Conservation (phyloP, 2,329 filamentous ascomycete species). For the Ascochyta lentis region DNA sequence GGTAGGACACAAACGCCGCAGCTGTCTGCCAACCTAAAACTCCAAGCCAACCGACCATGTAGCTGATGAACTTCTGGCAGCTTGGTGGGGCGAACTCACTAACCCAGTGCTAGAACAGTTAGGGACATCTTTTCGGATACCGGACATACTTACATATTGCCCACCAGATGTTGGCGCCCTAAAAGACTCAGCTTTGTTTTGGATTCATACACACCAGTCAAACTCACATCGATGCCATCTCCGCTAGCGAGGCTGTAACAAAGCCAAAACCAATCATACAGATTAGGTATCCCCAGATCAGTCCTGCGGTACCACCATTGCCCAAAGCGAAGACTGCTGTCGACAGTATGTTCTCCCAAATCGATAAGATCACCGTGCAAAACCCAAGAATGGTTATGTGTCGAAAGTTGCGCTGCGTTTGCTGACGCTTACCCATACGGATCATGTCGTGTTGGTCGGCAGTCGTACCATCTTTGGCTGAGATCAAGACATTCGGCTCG, state of each 20-base stretch:
- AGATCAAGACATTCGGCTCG: constrained; percentile 14
- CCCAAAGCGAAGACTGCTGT: constrained; percentile 20
- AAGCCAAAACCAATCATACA: constrained; percentile 33
- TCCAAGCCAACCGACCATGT: constrained; percentile 48
- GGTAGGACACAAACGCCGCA: constrained; percentile 29
- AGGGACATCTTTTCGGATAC: too few species aligned
- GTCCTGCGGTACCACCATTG: constrained; percentile 39
- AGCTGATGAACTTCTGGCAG: constrained; percentile 22
- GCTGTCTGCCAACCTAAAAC: constrained; percentile 48
- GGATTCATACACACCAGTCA: not conserved
- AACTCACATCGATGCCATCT: constrained; percentile 42
- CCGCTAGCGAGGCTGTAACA: constrained; percentile 33
- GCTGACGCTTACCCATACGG: constrained; percentile 35
- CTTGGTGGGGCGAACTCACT: constrained; percentile 42
- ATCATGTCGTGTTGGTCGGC: constrained; percentile 29
- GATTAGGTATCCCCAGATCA: constrained; percentile 40
- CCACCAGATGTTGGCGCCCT: constrained; percentile 29
- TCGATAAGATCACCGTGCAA: constrained; percentile 29
- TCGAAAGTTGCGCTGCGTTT: constrained; percentile 25
- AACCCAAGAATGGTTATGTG: constrained; percentile 27
- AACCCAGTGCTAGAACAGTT: constrained; percentile 16
- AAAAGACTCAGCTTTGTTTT: not conserved
- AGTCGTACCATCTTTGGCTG: constrained; percentile 25
- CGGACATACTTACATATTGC: constrained; percentile 11
- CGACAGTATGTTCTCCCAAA: constrained; percentile 27